These are phyloP conservation scores for Blastobotrys terrestris DNA, from an alignment of 805 yeast species.

Conservation along the genomic window DNA sequence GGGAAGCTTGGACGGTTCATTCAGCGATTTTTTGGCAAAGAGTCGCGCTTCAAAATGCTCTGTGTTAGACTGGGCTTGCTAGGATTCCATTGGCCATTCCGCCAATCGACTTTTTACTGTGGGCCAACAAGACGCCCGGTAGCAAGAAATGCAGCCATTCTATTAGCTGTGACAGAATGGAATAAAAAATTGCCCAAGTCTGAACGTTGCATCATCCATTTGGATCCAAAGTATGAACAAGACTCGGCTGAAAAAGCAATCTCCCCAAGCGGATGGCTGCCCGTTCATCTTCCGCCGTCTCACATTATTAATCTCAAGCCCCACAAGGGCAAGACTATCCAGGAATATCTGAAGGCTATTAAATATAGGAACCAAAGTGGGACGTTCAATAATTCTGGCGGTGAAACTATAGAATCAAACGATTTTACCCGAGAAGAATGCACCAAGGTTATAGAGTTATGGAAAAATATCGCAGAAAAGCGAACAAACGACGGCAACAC, in stretches of 20 bases:
- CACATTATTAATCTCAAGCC: conserved; percentile 39
- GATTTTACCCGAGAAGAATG: conserved; percentile 33
- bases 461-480: conserved; percentile 37
- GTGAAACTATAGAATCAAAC: conserved; percentile 32
- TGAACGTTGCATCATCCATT: conserved; percentile 32
- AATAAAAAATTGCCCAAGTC: conserved; percentile 25
- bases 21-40: conserved; percentile 27
- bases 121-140: conserved; percentile 36
- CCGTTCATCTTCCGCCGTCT: conserved; percentile 34
- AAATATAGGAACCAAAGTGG: conserved; percentile 37
- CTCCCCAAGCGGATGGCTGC: conserved; percentile 36
- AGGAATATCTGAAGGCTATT: conserved; percentile 36
- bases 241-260: conserved; percentile 32
- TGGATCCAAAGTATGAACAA: conserved; percentile 36
- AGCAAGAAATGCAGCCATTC: conserved; percentile 37
- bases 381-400: conserved; percentile 32
- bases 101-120: conserved; percentile 36
- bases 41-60: conserved; percentile 29
- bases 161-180: conserved; percentile 35
- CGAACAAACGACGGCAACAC: conserved; percentile 36
- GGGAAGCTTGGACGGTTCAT: conserved; percentile 28
- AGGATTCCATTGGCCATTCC: conserved; percentile 43
- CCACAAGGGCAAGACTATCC: conserved; percentile 27
- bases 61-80: conserved; percentile 37
- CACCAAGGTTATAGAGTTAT: conserved; percentile 29